Conservation (phyloP, 1,139 yeast species). For the Ogataea hybrid region DNA sequence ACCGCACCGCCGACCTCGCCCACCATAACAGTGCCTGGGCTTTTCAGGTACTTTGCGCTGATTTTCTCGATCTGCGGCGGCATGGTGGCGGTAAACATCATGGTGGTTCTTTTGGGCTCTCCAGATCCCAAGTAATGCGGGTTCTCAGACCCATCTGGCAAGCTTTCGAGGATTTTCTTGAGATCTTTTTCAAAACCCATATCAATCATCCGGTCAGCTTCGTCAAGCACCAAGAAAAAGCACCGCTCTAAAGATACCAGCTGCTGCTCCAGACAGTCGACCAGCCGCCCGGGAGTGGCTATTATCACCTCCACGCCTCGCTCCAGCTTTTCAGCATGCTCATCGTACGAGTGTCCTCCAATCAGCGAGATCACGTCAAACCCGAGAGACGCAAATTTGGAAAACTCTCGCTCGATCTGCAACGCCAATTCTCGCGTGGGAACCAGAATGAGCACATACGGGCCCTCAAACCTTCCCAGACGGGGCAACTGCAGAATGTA, state of each 20-base stretch:
- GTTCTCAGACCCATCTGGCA: constrained; percentile 37
- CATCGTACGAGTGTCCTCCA: constrained; percentile 88
- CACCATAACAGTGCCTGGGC: constrained; percentile 64
- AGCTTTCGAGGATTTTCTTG: constrained; percentile 49
- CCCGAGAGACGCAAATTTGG: constrained; percentile 47
- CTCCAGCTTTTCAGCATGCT: constrained; percentile 57
- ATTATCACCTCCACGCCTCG: constrained; percentile 79
- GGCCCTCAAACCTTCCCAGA: constrained; percentile 51
- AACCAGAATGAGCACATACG: constrained; percentile 67
- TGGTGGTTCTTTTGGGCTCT: constrained; percentile 49
- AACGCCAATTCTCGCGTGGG: constrained; percentile 95
- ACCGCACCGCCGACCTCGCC: constrained; percentile 66
- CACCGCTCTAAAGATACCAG: constrained; percentile 61
- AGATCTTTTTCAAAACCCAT: constrained; percentile 90
- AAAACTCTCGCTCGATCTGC: constrained; percentile 71
- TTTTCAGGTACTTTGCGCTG: constrained; percentile 55
- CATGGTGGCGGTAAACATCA: constrained; percentile 96
- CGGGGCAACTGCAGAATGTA: constrained; percentile 48
- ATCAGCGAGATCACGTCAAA: constrained; percentile 60
- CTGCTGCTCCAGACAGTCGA: constrained; percentile 74
- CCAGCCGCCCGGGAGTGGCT: constrained; percentile 90
- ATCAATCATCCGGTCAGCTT: constrained; percentile 94
- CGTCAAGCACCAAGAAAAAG: constrained; percentile 76
- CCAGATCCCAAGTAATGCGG: constrained; percentile 25
- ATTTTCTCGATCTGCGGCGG: constrained; percentile 69